Base-by-base conservation (phyloP, 805 yeast genomes). In the Candida oleophila region DNA sequence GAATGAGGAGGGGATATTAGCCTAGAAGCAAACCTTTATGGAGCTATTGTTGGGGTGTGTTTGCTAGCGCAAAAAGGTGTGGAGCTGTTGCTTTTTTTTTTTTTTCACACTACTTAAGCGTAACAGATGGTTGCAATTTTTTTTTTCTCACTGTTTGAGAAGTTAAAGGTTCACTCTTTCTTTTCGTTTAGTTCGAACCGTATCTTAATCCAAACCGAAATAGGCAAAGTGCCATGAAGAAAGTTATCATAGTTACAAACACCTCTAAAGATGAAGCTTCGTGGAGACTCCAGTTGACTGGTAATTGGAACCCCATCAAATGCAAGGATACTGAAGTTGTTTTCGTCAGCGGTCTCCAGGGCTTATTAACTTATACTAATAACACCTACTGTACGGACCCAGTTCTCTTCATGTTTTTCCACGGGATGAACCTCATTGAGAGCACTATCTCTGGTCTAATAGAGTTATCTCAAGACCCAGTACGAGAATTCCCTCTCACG, bases 341-440 rank as follows among this genome's bases (percentile, higher is more conserved):
- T 1, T 66, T 61, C 43, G 54, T 69, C 38, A 57, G 59, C 28
- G 53, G 52, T 15, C 60, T 62, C 38, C 52, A 50, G 22, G 54
- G 53, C 25, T 53, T 65, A 39, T 45, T 57, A 2, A 18, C 39
- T 11, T 55, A 60, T 48, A 50, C 64, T 19, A 41, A 50, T 20
- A 28, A 34, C 3, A 7, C 28, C 4, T 14, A 8, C n/a, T 15
- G 19, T 12, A 47, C 50, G 7, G 73, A 68, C 2, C 64, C 63
- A 46, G 62, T 66, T 7, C 44, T 69, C 22, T 67, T 69, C 41
- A 68, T 69, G 73, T 69, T 67, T 36, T 69, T 69, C 51, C 54
- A 68, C 37, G 72, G 71, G 1, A 50, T 69, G 43, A 55, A 54
- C 16, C 66, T 54, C 45, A 56, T 69, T 18, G 73, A 68, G 47